Conservation (phyloP, 2,329 filamentous ascomycete species). For the Penicillium paneum region DNA sequence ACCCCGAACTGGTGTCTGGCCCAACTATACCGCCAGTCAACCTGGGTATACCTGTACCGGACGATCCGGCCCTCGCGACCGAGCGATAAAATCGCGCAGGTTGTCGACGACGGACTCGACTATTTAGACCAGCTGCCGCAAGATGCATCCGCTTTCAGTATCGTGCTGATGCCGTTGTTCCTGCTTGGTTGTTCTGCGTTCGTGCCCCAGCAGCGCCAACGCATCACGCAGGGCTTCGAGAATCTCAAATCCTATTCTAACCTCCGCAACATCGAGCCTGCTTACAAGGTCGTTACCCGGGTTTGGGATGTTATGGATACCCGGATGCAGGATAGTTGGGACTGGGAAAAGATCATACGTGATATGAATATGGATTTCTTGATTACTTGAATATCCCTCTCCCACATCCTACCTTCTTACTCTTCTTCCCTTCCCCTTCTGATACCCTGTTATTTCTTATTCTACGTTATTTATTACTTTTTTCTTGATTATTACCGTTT, state of each 20-base stretch:
- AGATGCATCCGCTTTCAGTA: conserved; percentile 55
- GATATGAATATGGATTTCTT: conserved; percentile 60
- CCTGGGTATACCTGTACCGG: conserved; percentile 62
- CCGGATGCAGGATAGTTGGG: conserved; percentile 57
- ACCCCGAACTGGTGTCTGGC: conserved; percentile 56
- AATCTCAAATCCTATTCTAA: conserved; percentile 55
- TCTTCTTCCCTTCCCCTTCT: conserved; percentile 12
- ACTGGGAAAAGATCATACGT: conserved; percentile 61
- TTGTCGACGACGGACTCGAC: conserved; percentile 57
- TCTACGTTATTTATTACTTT: conserved; percentile 3
- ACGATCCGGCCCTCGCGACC: conserved; percentile 58
- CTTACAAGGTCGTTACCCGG: conserved; percentile 54
- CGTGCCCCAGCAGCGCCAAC: conserved; percentile 52
- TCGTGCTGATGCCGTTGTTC: conserved; percentile 61
- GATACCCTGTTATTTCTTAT: conserved; percentile 17
- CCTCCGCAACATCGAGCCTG: conserved; percentile 57
- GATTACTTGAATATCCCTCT: conserved; percentile 49
- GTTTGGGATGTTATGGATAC: conserved; percentile 61
- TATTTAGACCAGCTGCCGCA: conserved; percentile 56
- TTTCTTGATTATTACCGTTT: not conserved
- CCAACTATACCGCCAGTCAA: conserved; percentile 60
- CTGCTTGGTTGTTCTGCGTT: conserved; percentile 61
- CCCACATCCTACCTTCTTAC: not conserved
- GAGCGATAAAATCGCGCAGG: conserved; percentile 53
- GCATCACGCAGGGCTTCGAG: conserved; percentile 54